Base-by-base conservation (phyloP, 1,284 basidiomycete genomes). In the Peniophora sp. region DNA sequence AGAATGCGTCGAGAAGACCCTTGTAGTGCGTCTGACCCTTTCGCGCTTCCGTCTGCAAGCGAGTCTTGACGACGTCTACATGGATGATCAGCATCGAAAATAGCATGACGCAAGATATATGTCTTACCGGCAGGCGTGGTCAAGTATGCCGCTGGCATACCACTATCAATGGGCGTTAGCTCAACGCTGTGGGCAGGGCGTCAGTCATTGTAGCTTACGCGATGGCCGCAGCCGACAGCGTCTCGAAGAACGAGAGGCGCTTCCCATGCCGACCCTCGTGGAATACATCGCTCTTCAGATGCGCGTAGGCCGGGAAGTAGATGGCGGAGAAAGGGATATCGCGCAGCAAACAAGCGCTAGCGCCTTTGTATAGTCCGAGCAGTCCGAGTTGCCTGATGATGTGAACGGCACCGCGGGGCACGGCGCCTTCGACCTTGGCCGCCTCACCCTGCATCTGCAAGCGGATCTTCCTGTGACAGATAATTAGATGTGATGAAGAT, bases 1-100 rank as follows among this genome's bases (percentile, higher is more conserved):
- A 72, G 62, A 97, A 92, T 23, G 92, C 95, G 69, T 99, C 94
- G 14, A 74, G 66, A 46, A 97, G 72, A 47, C 97, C 96, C 67
- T 90, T 92, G 75, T 99, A 99, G 54, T 87, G 75, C 3, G 92
- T 91, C 68, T 99, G 85, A 15, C 96, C 97, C 60, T 90, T 88
- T 55, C 88, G 80, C 34, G 93, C 88, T 68, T 99, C 97, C n/a
- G 93, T 87, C 67, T 99, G 97, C 56, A 99, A 73, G 51, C 96
- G 85, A n/a, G 96, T 99, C 79, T 99, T 99, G 67, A 98, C 92
- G 53, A 99, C 97, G 68, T 99, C 96, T 83, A 67, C 27, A 32
- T 49, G 64, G 68, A 49, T 52, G 47, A 57, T 70, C 35, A 69
- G 57, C 46, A 34, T 50, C 52, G 52, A 49, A 41, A 36, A 24